Base-by-base conservation (phyloP, 768 basidiomycete species). In the Termitomyces sp. region DNA sequence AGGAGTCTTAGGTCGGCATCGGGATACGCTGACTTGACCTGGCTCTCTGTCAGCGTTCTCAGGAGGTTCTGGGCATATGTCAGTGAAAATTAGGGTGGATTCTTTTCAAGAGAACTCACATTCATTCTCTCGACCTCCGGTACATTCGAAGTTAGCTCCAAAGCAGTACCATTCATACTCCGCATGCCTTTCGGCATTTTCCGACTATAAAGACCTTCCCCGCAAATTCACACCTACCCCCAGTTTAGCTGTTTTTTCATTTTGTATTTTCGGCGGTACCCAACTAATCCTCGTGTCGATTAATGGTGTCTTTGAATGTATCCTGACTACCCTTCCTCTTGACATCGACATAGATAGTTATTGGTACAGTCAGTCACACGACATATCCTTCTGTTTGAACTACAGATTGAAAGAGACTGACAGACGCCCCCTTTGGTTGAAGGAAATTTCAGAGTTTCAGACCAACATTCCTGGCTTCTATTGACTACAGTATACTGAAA, bases 1-100 rank as follows among this genome's bases (percentile, higher is more conserved):
- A 97, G 80, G 60, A 88, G 79, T 68, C 85, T 87, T 63, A 97
- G 85, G 75, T 94, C 91, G 56, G 80, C 76, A 62, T 86, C 82
- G 49, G 80, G 77, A 51, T 79, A 70, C 51, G 75, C 72, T 59
- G 82, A 72, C 71, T 83, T 85, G 66, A 85, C 78, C 62, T 84
- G 85, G 69, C 86, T 86, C 69, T 85, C 84, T 42, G 91, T 88
- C 67, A 97, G 82, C 53, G 90, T 91, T 75, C 88, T 82, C 48
- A 96, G 81, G 70, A 97, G 87, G 75, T 96, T 93, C 94, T 96
- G 58, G 10, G 33, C 43, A 21, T 21, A 19, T 47, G 21, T 63
- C 30, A 65, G 62, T 38, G 3, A 44, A 30, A 52, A 48, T 51
- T 53, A 57, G 42, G 66, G 42, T 69, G 70, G 67, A 67, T 70